These are phyloP conservation scores for Elsinoe perseae DNA, from an alignment of 2,329 filamentous ascomycete genomes.

Conservation along the genomic window DNA sequence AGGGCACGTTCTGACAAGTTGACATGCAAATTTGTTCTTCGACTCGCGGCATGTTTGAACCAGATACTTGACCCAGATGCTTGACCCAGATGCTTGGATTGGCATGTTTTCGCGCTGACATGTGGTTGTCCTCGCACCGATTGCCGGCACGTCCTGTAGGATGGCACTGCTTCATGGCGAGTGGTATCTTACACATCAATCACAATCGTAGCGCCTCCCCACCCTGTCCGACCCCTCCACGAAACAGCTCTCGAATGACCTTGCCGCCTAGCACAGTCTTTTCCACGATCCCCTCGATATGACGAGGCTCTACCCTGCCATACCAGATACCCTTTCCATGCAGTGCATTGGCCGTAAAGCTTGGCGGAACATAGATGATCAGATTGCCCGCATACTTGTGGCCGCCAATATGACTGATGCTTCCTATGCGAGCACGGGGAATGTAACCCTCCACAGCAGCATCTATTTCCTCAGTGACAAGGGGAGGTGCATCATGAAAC, in stretches of 20 bases:
- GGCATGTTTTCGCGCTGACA: background rate
- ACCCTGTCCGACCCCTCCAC: conserved; percentile 53
- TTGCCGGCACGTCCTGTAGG: background rate
- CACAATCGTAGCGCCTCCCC: conserved; percentile 27
- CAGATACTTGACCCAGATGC: too few species aligned
- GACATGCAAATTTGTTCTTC: background rate
- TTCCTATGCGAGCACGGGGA: conserved; percentile 52
- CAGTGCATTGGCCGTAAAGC: conserved; percentile 45
- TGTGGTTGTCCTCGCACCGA: background rate
- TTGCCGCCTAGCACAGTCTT: conserved; percentile 62
- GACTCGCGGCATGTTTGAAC: background rate
- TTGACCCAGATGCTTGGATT: too few species aligned
- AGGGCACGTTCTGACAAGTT: background rate
- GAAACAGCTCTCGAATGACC: conserved; percentile 62
- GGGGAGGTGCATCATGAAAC: conserved; percentile 35
- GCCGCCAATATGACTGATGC: conserved; percentile 73
- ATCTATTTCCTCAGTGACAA: conserved; percentile 25
- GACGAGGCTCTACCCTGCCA: conserved; percentile 63
- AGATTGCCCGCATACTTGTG: conserved; percentile 84
- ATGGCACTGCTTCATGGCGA: background rate
- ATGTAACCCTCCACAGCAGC: conserved; percentile 19
- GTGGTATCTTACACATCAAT: background rate
- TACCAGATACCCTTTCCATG: conserved; percentile 75
- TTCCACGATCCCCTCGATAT: conserved; percentile 67
- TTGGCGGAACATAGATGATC: conserved; percentile 67